phyloP scores from a whole-genome alignment of 2,329 filamentous ascomycete species.

The Drechslerella stenobrocha region DNA sequence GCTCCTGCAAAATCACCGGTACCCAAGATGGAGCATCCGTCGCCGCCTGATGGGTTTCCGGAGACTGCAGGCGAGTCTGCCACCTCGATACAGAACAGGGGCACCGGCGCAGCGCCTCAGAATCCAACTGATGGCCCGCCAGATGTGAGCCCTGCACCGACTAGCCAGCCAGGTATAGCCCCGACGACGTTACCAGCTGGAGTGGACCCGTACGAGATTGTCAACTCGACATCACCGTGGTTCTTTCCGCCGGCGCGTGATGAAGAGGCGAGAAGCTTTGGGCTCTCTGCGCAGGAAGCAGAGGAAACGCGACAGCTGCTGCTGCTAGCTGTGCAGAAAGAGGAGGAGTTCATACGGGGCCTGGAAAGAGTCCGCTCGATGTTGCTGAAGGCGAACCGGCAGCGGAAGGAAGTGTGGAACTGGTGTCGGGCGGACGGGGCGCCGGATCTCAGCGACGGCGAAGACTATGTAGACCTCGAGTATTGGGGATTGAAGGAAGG shows the following conservation, averaged over 20 bases:
- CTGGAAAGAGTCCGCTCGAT: conserved; percentile 70
- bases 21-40: conserved; percentile 42
- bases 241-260: conserved; percentile 68
- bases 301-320: conserved; percentile 75
- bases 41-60: conserved; percentile 31
- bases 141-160: conserved; percentile 16
- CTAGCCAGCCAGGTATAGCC: background rate
- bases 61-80: conserved; percentile 25
- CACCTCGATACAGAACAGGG: conserved; percentile 9
- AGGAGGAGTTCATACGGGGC: conserved; percentile 78
- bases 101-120: background rate
- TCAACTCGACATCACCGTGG: conserved; percentile 39
- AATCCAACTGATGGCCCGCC: conserved; percentile 7
- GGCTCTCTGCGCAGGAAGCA: conserved; percentile 72
- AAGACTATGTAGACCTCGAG: conserved; percentile 85
- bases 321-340: conserved; percentile 78
- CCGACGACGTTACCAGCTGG: conserved; percentile 29
- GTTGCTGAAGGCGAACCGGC: conserved; percentile 71
- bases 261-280: conserved; percentile 68
- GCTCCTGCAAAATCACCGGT: conserved; percentile 37
- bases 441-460: conserved; percentile 79
- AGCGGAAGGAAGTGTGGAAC: conserved; percentile 70
- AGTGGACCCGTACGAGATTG: conserved; percentile 35
- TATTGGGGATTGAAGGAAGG: conserved; percentile 76
- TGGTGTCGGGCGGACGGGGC: conserved; percentile 69